Conservation (phyloP, 306 rosid species). For the Alnus rubra region DNA sequence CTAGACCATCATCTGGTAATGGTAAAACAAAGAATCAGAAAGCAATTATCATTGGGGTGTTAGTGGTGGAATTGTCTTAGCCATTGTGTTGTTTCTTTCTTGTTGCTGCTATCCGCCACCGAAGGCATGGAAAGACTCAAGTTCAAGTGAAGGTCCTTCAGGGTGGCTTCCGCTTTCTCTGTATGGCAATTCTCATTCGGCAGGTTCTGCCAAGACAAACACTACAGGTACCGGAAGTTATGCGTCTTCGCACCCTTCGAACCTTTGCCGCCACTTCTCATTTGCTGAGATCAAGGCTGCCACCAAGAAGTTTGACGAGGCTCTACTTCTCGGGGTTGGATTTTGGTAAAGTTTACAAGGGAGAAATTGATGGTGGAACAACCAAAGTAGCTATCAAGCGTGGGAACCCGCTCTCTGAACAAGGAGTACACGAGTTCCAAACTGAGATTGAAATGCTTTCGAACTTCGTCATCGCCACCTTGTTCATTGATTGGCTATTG, state of each 20-base stretch:
- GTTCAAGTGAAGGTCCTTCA: slow-evolving; percentile 88
- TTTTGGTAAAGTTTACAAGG: slow-evolving; percentile 94
- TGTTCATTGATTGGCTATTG: slow-evolving; percentile 95
- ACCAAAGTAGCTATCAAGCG: slow-evolving; percentile 94
- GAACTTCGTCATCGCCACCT: slow-evolving; percentile 98
- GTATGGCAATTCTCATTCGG: slow-evolving; percentile 90
- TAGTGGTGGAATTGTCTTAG: slow-evolving; percentile 65
- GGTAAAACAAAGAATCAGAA: slow-evolving; percentile 53
- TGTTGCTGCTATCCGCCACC: slow-evolving; percentile 43
- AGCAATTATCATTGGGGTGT: slow-evolving; percentile 71
- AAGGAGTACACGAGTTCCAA: slow-evolving; percentile 97
- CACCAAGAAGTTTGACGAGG: slow-evolving; percentile 86
- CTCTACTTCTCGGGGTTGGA: slow-evolving; percentile 94
- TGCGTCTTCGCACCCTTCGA: slow-evolving; percentile 83
- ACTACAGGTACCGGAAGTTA: slow-evolving; percentile 92
- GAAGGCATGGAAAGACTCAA: slow-evolving; percentile 58
- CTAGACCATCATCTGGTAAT: slow-evolving; percentile 35
- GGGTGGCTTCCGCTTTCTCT: slow-evolving; percentile 99
- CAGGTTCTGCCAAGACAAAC: slow-evolving; percentile 88
- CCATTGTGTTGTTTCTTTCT: slow-evolving; percentile 51
- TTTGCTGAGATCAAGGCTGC: slow-evolving; percentile 93
- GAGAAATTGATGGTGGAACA: slow-evolving; percentile 80
- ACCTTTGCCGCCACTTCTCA: slow-evolving; percentile 97
- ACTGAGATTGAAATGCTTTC: slow-evolving; percentile 99
- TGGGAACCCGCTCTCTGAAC: slow-evolving; percentile 95